A percentile compares a stretch with the other conserved stretches of the same genome.
These are phyloP conservation scores for Afroboletus lepidellus DNA, from an alignment of 1,284 basidiomycete species.

Conservation along the genomic window DNA sequence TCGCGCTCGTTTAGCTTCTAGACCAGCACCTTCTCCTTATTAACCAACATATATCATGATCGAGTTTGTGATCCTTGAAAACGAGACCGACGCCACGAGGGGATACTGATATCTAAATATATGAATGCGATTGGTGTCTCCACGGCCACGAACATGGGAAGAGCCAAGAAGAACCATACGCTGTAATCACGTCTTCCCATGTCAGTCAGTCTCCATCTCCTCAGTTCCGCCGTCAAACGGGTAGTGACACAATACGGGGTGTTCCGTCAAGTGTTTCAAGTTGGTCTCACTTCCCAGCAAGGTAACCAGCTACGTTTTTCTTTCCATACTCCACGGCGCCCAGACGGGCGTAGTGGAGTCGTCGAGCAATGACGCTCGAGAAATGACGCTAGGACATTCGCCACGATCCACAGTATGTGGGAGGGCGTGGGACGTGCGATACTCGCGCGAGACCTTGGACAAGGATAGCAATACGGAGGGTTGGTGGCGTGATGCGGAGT, in stretches of 20 bases:
- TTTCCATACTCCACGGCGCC: no score
- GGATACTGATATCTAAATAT: neutral
- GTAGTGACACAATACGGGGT: no score
- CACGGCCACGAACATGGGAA: neutral
- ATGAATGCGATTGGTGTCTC: neutral
- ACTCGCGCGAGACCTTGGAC: constrained; percentile 3
- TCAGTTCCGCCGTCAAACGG: neutral
- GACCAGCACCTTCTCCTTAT: neutral
- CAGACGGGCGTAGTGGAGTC: no score
- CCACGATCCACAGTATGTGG: no score
- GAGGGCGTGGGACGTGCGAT: constrained; percentile 3
- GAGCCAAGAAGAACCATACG: neutral
- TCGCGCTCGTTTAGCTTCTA: no score
- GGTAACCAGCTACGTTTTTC: no score
- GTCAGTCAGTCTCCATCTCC: no score
- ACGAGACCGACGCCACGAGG: neutral
- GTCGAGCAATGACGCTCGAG: no score
- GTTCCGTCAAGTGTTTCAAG: no score
- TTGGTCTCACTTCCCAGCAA: no score
- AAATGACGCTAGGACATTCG: no score
- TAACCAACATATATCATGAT: constrained; percentile 5
- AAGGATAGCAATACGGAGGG: neutral
- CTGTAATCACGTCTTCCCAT: neutral
- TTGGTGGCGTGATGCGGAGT: neutral
- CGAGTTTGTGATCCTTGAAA: neutral